A percentile compares a stretch with the other conserved stretches of the same genome.
phyloP scores from a whole-genome alignment of 139 green algal species.

The Tetradesmus obliquus region DNA sequence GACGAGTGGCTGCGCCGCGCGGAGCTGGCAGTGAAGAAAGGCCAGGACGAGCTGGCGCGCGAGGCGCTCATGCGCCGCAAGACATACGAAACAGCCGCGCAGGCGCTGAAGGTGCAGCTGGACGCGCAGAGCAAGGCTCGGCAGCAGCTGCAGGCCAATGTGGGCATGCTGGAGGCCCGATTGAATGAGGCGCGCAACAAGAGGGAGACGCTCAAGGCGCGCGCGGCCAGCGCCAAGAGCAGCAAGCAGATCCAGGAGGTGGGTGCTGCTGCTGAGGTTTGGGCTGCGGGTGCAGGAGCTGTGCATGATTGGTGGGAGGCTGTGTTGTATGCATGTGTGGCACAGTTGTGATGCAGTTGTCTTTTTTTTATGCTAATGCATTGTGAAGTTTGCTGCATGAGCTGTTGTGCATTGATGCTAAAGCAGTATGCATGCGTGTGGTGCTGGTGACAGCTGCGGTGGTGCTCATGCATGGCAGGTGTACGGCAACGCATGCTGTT shows the following conservation, averaged over 20 bases:
- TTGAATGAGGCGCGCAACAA: conserved; percentile 80
- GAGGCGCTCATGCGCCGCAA: conserved; percentile 93
- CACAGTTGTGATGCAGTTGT: no score
- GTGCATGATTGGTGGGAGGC: not conserved
- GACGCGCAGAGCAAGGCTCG: conserved; percentile 81
- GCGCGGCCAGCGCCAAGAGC: conserved; percentile 89
- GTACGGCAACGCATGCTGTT: not conserved
- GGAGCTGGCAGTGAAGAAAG: conserved; percentile 91
- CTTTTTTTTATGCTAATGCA: no score
- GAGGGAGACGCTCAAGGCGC: conserved; percentile 98
- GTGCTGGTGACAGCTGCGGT: not conserved
- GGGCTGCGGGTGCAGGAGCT: not conserved
- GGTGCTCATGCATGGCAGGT: not conserved
- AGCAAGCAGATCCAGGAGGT: conserved; percentile 60
- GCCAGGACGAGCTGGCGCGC: conserved; percentile 92
- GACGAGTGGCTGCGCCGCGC: conserved; percentile 75
- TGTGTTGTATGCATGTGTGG: not conserved
- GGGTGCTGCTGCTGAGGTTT: conserved; percentile 24
- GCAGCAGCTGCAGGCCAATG: conserved; percentile 92
- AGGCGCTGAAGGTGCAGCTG: conserved; percentile 82
- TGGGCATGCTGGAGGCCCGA: conserved; percentile 80
- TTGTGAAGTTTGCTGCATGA: not conserved
- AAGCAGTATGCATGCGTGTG: not conserved
- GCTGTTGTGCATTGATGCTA: not conserved
- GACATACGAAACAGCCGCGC: conserved; percentile 74